These are phyloP conservation scores for Picocystis sp. DNA, from an alignment of 163 green algal species.

Conservation along the genomic window DNA sequence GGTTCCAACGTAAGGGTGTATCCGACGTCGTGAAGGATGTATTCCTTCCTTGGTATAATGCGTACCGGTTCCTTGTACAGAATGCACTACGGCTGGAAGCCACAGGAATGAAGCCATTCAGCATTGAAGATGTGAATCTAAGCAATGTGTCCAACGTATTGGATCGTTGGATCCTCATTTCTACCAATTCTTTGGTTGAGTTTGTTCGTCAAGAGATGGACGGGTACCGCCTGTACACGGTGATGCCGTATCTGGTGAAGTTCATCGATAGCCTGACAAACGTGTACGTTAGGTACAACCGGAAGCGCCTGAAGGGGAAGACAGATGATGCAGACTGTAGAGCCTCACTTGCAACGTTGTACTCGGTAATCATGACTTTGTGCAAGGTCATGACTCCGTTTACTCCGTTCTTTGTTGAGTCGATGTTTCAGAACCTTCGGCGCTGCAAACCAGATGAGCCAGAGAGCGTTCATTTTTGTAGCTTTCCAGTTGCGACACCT, in stretches of 20 bases:
- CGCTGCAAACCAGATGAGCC: slow-evolving; percentile 32
- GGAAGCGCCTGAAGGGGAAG: slow-evolving; percentile 77
- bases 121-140: slow-evolving; percentile 14
- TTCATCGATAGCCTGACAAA: slow-evolving; percentile 98
- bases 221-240: slow-evolving; percentile 18
- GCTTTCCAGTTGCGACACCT: slow-evolving; percentile 40
- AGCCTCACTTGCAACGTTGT: slow-evolving; percentile 58
- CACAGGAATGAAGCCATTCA: slow-evolving; percentile 31
- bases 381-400: slow-evolving; percentile 92
- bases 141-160: slow-evolving; percentile 62
- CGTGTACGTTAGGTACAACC: slow-evolving; percentile 95
- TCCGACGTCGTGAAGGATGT: slow-evolving; percentile 88
- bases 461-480: slow-evolving; percentile 74
- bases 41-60: slow-evolving; percentile 99
- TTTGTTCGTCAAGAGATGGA: slow-evolving; percentile 84
- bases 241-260: slow-evolving; percentile 80
- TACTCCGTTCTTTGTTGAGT: slow-evolving; percentile 93
- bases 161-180: slow-evolving; percentile 80
- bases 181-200: slow-evolving; percentile 46
- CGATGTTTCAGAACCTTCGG: slow-evolving; percentile 94
- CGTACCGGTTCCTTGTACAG: slow-evolving; percentile 73
- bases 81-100: slow-evolving; percentile 57
- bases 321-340: slow-evolving; percentile 37
- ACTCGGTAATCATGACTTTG: slow-evolving; percentile 70
- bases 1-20: slow-evolving; percentile 48